phyloP scores from a whole-genome alignment of 2,329 filamentous ascomycete species.

The Daldinia sp. region DNA sequence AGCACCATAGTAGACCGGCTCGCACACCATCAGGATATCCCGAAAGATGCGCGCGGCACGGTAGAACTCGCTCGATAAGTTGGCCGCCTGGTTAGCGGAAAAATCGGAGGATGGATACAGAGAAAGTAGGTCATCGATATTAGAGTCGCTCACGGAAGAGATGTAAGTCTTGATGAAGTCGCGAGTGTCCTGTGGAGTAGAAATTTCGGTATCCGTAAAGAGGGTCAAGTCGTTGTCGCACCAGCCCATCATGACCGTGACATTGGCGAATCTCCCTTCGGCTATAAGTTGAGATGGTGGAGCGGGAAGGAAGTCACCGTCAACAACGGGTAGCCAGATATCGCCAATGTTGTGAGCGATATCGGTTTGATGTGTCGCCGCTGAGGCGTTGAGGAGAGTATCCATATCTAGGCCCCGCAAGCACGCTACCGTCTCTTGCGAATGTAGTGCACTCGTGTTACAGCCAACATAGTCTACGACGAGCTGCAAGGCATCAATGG shows the following conservation, averaged over 20 bases:
- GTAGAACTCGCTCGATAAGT: slow-evolving; percentile 62
- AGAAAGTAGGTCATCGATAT: slow-evolving; percentile 57
- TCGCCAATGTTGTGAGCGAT: slow-evolving; percentile 63
- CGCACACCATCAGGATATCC: slow-evolving; percentile 65
- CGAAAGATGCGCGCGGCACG: slow-evolving; percentile 62
- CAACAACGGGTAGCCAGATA: slow-evolving; percentile 63
- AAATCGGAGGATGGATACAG: slow-evolving; percentile 66
- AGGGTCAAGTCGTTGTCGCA: slow-evolving; percentile 59
- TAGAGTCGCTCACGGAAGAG: slow-evolving; percentile 51
- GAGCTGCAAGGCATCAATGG: slow-evolving; percentile 59
- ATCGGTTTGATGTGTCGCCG: slow-evolving; percentile 57
- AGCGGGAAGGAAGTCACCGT: slow-evolving; percentile 62
- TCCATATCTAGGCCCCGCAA: slow-evolving; percentile 59
- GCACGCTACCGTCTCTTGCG: slow-evolving; percentile 59
- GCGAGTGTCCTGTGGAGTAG: slow-evolving; percentile 55
- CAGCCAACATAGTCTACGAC: slow-evolving; percentile 60
- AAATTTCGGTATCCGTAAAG: slow-evolving; percentile 57
- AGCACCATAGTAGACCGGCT: slow-evolving; percentile 58
- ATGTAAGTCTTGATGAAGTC: slow-evolving; percentile 57
- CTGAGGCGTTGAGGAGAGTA: slow-evolving; percentile 58
- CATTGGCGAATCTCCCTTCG: slow-evolving; percentile 57
- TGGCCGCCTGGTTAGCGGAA: slow-evolving; percentile 51
- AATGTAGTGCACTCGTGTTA: slow-evolving; percentile 56
- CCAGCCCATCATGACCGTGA: slow-evolving; percentile 59
- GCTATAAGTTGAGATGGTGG: slow-evolving; percentile 57